Conservation (phyloP, 768 basidiomycete genomes). For the Leccinum subgranulosum region DNA sequence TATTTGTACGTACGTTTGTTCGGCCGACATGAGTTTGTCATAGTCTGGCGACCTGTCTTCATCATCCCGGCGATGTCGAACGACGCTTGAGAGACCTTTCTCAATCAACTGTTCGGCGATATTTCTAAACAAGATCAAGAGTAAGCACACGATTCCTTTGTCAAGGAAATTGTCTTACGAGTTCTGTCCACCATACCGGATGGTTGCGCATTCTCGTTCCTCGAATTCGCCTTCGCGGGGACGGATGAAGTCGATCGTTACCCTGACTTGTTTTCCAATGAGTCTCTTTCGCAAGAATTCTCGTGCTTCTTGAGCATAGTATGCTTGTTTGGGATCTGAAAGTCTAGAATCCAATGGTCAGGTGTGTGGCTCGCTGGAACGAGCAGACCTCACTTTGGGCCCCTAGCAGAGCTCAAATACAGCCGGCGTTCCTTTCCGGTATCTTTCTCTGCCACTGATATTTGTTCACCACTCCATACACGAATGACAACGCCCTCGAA, state of each 20-base stretch:
- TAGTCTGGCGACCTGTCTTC: slow-evolving; percentile 95
- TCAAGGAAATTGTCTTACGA: slow-evolving; percentile 44
- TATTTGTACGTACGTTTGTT: slow-evolving; percentile 71
- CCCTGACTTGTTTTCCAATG: slow-evolving; percentile 84
- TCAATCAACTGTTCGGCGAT: slow-evolving; percentile 92
- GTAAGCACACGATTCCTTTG: neutral
- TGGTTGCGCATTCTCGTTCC: slow-evolving; percentile 87
- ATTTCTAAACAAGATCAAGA: slow-evolving; percentile 51
- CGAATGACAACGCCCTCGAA: slow-evolving; percentile 86
- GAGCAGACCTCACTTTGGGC: slow-evolving; percentile 59
- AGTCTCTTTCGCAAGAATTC: slow-evolving; percentile 91
- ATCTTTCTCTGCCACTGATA: slow-evolving; percentile 77
- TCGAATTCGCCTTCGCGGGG: slow-evolving; percentile 92
- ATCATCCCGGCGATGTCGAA: slow-evolving; percentile 92
- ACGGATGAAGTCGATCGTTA: slow-evolving; percentile 86
- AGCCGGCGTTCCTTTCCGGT: slow-evolving; percentile 73
- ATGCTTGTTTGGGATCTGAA: slow-evolving; percentile 81
- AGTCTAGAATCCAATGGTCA: slow-evolving; percentile 43
- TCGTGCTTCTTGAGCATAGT: slow-evolving; percentile 86
- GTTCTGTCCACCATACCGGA: slow-evolving; percentile 80
- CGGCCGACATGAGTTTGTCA: slow-evolving; percentile 93
- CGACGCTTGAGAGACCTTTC: slow-evolving; percentile 84
- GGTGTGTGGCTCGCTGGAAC: neutral
- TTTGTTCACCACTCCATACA: slow-evolving; percentile 90
- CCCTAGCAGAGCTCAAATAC: slow-evolving; percentile 85